phyloP scores from a whole-genome alignment of 129 eudicot genomes.

The Centella asiatica region DNA sequence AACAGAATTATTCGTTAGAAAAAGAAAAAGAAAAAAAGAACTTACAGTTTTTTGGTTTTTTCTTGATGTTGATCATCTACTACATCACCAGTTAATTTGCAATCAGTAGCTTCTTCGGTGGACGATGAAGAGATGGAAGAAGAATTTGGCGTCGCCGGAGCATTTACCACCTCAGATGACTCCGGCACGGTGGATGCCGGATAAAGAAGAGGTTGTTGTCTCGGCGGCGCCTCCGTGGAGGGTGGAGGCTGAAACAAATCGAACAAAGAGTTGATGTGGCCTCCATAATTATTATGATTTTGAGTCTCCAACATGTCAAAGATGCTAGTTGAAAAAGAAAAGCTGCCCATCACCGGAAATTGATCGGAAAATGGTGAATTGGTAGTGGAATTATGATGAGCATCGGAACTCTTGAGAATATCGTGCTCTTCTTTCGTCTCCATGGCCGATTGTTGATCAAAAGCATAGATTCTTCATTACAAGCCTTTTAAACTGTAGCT shows the following conservation, averaged over 20 bases:
- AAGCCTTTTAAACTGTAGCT: background rate
- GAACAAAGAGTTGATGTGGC: conserved; percentile 27
- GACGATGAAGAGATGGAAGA: conserved; percentile 73
- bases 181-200: conserved; percentile 32
- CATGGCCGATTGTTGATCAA: conserved; percentile 41
- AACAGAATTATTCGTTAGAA: conserved; percentile 2
- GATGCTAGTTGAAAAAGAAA: conserved; percentile 25
- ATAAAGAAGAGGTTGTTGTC: conserved; percentile 16
- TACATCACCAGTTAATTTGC: conserved; percentile 26
- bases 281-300: conserved; percentile 24
- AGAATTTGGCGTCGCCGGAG: conserved; percentile 66
- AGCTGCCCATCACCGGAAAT: conserved; percentile 26
- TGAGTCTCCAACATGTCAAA: conserved; percentile 42
- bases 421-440: conserved; percentile 27
- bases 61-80: conserved; percentile 46
- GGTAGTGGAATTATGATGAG: conserved; percentile 13
- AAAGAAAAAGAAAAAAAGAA: conserved; percentile 9
- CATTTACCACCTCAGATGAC: conserved; percentile 47
- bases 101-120: conserved; percentile 42
- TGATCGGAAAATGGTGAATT: conserved; percentile 47
- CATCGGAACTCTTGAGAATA: conserved; percentile 2
- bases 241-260: conserved; percentile 47
- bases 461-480: conserved; percentile 40
- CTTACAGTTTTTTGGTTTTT: conserved; percentile 59
- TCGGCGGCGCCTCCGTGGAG: conserved; percentile 8